Conservation (phyloP, 2,329 filamentous ascomycete genomes). For the Penicillium hesseltinei region DNA sequence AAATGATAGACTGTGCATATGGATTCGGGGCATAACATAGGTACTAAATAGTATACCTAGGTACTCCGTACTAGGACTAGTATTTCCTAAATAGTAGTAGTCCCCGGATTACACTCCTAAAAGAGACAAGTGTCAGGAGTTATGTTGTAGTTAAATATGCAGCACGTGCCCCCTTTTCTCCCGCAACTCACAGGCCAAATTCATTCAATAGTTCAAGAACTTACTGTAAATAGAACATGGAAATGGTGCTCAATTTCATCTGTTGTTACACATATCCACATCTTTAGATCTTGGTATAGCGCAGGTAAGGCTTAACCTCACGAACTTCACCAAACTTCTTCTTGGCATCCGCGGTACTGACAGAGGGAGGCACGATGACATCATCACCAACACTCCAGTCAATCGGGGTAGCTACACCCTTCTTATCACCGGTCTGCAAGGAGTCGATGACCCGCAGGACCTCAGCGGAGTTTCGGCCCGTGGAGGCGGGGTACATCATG, state of each 20-base stretch:
- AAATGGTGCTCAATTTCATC: neutral
- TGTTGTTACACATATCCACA: neutral
- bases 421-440: constrained; percentile 81
- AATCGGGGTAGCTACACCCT: constrained; percentile 84
- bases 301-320: constrained; percentile 54
- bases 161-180: constrained; percentile 3
- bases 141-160: neutral
- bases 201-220: neutral
- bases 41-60: neutral
- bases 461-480: constrained; percentile 78
- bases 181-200: neutral
- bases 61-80: too few relatives aligned
- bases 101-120: constrained; percentile 16
- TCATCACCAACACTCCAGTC: constrained; percentile 89
- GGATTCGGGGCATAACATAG: neutral
- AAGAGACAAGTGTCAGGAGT: constrained; percentile 15
- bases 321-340: constrained; percentile 76
- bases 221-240: neutral
- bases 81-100: neutral
- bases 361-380: constrained; percentile 82
- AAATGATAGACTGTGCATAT: constrained; percentile 2
- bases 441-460: constrained; percentile 78
- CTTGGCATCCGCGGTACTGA: constrained; percentile 82
- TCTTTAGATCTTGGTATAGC: constrained; percentile 22
- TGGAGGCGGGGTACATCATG: constrained; percentile 89